Percentiles rank a stretch among this genome's conserved stretches.
These are phyloP conservation scores for Lolium multiflorum DNA, from an alignment of 176 grass and related monocot genomes.

Conservation along the genomic window DNA sequence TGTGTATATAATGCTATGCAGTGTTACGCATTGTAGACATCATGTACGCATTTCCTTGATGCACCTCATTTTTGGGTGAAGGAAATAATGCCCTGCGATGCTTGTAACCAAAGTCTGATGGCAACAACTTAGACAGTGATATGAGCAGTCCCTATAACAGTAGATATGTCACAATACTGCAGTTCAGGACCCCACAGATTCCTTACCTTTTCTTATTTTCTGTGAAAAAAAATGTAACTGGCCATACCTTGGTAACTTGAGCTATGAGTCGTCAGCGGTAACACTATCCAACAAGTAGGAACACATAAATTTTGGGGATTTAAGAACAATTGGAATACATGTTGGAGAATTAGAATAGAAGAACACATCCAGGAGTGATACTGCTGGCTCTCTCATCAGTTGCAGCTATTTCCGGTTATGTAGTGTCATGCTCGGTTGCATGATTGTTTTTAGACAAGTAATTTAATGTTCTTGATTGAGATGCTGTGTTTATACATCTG, in stretches of 20 bases:
- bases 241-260: slow-evolving; percentile 15
- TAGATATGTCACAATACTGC: slow-evolving; percentile 14
- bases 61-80: slow-evolving; percentile 21
- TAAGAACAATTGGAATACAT: neutral
- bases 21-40: neutral
- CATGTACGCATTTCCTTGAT: slow-evolving; percentile 7
- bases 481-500: slow-evolving; percentile 32
- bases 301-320: neutral
- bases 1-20: neutral
- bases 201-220: neutral
- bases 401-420: slow-evolving; percentile 25
- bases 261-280: neutral
- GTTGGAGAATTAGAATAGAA: slow-evolving; percentile 29
- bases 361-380: neutral
- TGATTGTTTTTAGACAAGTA: slow-evolving; percentile 33
- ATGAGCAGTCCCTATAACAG: neutral
- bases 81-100: neutral
- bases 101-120: neutral
- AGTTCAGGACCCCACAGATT: slow-evolving; percentile 15
- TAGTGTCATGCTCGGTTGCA: slow-evolving; percentile 32
- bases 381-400: slow-evolving; percentile 22
- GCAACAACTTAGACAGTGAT: neutral
- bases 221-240: neutral
- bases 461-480: slow-evolving; percentile 41
- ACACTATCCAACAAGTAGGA: slow-evolving; percentile 17